Evolutionary conservation across 1,139 yeast species (phyloP).

Genomic region (Pichia sp.): DNA sequence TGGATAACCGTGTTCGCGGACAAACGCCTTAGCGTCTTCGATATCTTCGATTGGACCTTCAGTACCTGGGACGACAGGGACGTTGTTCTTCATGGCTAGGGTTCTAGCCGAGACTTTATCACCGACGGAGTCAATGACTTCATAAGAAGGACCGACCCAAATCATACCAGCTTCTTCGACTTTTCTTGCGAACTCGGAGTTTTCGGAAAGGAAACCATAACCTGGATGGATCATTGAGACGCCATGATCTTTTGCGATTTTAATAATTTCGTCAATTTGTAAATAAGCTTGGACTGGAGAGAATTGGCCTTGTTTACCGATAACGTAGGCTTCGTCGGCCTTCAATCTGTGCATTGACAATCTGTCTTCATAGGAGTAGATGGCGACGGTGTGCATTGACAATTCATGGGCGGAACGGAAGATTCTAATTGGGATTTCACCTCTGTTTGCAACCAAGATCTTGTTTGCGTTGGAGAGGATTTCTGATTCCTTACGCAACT

Average conservation of each 20-base stretch:
- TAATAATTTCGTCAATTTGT: slow-evolving; percentile 93
- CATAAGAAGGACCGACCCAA: slow-evolving; percentile 94
- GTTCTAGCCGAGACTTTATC: slow-evolving; percentile 95
- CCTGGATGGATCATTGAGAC: slow-evolving; percentile 99
- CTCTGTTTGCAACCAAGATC: slow-evolving; percentile 91
- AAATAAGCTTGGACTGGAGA: slow-evolving; percentile 97
- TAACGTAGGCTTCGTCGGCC: slow-evolving; percentile 90
- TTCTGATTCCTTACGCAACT: slow-evolving; percentile 58
- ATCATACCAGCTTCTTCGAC: slow-evolving; percentile 90
- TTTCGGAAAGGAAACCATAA: slow-evolving; percentile 94
- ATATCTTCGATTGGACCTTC: slow-evolving; percentile 91
- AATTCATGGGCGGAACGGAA: slow-evolving; percentile 98
- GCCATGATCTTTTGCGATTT: slow-evolving; percentile 80
- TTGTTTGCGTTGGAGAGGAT: slow-evolving; percentile 68
- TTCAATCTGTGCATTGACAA: slow-evolving; percentile 92
- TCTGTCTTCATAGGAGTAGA: slow-evolving; percentile 95
- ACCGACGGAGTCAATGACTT: slow-evolving; percentile 94
- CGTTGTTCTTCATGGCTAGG: slow-evolving; percentile 77
- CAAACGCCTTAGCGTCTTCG: slow-evolving; percentile 77
- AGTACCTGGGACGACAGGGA: slow-evolving; percentile 97
- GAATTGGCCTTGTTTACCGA: slow-evolving; percentile 86
- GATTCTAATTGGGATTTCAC: slow-evolving; percentile 83
- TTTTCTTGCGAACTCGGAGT: slow-evolving; percentile 90
- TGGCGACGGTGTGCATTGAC: slow-evolving; percentile 97
- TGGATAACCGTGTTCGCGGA: slow-evolving; percentile 83